Percentiles rank a stretch among this genome's conserved stretches.
These are phyloP conservation scores for Coccomyxa subellipsoidea DNA, from an alignment of 163 green algal species.

Conservation along the genomic window DNA sequence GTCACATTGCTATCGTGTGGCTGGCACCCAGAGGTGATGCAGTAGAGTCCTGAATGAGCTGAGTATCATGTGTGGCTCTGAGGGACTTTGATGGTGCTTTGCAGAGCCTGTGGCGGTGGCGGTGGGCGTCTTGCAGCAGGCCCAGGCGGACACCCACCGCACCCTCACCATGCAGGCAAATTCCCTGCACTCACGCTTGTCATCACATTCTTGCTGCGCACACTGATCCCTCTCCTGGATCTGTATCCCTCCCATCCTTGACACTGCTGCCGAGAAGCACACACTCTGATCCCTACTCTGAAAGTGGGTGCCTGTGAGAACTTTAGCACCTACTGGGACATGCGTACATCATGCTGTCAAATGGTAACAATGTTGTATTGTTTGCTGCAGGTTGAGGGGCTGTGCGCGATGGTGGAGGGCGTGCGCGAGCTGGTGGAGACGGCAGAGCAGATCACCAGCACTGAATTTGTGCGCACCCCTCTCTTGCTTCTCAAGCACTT, in stretches of 20 bases:
- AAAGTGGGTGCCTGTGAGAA: no score
- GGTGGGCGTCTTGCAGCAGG: slow-evolving; percentile 16
- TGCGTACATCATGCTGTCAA: background rate
- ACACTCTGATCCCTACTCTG: no score
- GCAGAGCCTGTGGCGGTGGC: background rate
- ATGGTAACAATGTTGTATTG: background rate
- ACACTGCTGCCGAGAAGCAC: background rate
- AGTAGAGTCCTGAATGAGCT: no score
- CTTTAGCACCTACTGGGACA: background rate
- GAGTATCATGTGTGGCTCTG: no score
- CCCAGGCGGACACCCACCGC: slow-evolving; percentile 17
- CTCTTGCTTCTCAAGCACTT: background rate
- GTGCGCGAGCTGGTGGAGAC: slow-evolving; percentile 47
- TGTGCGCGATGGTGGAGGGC: slow-evolving; percentile 45
- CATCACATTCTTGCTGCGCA: background rate
- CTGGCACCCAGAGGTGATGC: no score
- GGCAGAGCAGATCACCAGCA: slow-evolving; percentile 28
- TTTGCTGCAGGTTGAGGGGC: slow-evolving; percentile 42
- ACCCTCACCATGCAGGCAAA: background rate
- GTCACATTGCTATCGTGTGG: no score
- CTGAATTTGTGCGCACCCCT: background rate
- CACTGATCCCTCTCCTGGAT: background rate
- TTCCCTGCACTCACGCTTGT: no score
- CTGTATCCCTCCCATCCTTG: background rate
- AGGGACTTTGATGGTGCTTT: no score